A percentile compares a stretch with the other conserved stretches of the same genome.
Evolutionary conservation across 148 eudicot genomes (phyloP).

Genomic region (Chenopodium suecicum): DNA sequence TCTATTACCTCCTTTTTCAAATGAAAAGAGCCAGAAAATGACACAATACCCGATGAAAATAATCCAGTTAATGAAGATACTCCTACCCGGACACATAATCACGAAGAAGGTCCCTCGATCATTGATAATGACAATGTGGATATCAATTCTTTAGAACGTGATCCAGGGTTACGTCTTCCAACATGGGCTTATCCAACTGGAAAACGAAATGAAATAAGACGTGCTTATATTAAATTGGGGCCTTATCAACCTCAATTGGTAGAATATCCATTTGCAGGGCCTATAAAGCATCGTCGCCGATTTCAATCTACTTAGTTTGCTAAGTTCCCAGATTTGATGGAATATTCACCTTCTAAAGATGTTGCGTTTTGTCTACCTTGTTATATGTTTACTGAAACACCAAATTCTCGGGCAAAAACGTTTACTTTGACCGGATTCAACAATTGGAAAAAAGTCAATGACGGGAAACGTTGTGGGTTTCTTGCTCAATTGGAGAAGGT

Average conservation of each 20-base stretch:
- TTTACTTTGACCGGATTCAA: not conserved
- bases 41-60: too few relatives aligned
- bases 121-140: not conserved
- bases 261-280: too few relatives aligned
- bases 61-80: too few relatives aligned
- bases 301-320: too few relatives aligned
- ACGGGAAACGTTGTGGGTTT: too few relatives aligned
- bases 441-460: not conserved
- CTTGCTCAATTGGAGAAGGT: too few relatives aligned
- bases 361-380: slow-evolving; percentile 4
- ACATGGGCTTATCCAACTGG: not conserved
- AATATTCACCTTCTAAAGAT: slow-evolving; percentile 11
- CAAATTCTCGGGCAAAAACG: not conserved
- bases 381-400: not conserved
- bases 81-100: too few relatives aligned
- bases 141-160: not conserved
- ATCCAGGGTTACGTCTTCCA: not conserved
- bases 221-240: not conserved
- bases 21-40: too few relatives aligned
- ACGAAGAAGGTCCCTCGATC: too few relatives aligned
- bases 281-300: too few relatives aligned
- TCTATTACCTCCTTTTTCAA: too few relatives aligned
- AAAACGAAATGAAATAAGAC: not conserved
- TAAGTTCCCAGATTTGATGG: not conserved
- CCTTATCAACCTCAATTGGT: not conserved